Evolutionary conservation across 164 flowering plant species (phyloP), one percentile per base, ranked within the genome.

Genomic region (Cinnamomum chago): DNA sequence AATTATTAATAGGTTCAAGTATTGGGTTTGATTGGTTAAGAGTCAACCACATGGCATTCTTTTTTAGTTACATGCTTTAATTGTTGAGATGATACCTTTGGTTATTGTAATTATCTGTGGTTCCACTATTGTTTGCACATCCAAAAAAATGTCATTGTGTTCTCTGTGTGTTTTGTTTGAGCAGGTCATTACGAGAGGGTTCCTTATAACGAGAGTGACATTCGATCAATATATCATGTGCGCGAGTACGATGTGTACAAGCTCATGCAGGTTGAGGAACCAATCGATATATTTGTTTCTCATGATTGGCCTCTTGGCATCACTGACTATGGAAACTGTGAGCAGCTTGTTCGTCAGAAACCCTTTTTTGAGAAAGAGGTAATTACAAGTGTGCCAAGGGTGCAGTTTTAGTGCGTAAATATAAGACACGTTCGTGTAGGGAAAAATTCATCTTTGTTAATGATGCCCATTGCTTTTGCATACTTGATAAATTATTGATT

Each of bases 261-360:
- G 86, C 95, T 96, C 55, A 82, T 88, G 94, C 95, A 93, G 85
- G 85, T 93, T 66, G 84, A 84, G 80, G 95, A 92, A 76, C 95
- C 89, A 14, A 79, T 95, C 72, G 97, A 95, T 86, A 88, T 95
- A 70, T 95, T 95, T 80, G 86, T 95, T 82, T 93, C 98, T 12
- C 99, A 93, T 86, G 98, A 95, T 86, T 95, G 99, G 99, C 99
- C 99, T 71, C 50, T 84, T 82, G 97, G 97, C 20, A 92, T 95
- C 75, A 92, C 99, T 77, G 97, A 91, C 70, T 80, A 72, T 82
- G 99, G 99, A 73, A 70, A 93, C 75, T 83, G 83, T 83, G 75
- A 80, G 83, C 74, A 79, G 66, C 97, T 95, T 76, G 81, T 95
- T 82, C 89, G 90, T 5, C 55, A 68, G 65, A 95, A 93, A 76